phyloP scores from a whole-genome alignment of 1,139 yeast species.

The Pichia sp. region DNA sequence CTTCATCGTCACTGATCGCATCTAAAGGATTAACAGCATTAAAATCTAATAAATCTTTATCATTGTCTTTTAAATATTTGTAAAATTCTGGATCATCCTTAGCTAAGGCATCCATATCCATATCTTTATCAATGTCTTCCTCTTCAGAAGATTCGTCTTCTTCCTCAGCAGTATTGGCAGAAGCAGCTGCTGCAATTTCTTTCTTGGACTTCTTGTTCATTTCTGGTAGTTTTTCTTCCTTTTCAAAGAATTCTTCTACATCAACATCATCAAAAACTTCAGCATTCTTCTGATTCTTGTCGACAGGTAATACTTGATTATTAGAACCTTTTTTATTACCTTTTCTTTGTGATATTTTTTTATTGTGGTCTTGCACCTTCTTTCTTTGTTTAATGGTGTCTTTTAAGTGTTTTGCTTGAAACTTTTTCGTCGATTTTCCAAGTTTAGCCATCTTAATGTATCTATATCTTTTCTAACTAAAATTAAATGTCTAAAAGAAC shows the following conservation, averaged over 20 bases:
- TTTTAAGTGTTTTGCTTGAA: conserved; percentile 85
- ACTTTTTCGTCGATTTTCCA: conserved; percentile 80
- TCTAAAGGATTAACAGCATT: conserved; percentile 69
- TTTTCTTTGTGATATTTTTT: conserved; percentile 46
- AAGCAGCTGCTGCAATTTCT: conserved; percentile 26
- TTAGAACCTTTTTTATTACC: conserved; percentile 21
- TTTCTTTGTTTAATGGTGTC: conserved; percentile 80
- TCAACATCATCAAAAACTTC: conserved; percentile 74
- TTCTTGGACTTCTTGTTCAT: conserved; percentile 36
- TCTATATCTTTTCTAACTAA: too few species aligned
- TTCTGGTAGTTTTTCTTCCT: conserved; percentile 70
- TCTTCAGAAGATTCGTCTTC: conserved; percentile 14
- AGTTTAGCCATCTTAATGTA: conserved; percentile 26
- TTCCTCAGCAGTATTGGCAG: too few species aligned
- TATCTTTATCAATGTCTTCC: conserved; percentile 56
- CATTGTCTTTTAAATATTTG: conserved; percentile 75
- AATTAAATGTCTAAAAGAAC: too few species aligned
- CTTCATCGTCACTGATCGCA: conserved; percentile 56
- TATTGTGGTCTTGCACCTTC: conserved; percentile 69
- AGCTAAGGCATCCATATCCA: conserved; percentile 59
- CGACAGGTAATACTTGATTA: conserved; percentile 5
- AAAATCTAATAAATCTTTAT: conserved; percentile 66
- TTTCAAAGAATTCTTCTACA: conserved; percentile 72
- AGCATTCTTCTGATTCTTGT: conserved; percentile 24
- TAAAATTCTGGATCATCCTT: conserved; percentile 85